These are phyloP conservation scores for Trypanosoma melophagium DNA, from an alignment of 208 protist genomes.

Conservation along the genomic window DNA sequence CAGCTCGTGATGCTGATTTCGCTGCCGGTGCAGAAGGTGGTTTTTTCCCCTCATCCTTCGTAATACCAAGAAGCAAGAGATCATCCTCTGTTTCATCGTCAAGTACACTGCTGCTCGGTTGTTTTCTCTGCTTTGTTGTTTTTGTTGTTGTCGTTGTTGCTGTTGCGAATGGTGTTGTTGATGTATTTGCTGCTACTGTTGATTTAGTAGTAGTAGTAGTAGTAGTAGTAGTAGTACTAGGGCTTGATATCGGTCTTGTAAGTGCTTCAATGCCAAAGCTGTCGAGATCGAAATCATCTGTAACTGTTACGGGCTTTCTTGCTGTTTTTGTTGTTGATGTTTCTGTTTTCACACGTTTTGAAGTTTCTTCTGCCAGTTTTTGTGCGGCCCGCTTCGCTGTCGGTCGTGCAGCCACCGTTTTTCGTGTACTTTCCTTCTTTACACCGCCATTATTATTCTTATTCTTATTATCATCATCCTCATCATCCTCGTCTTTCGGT, in stretches of 20 bases:
- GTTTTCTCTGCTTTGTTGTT: slow-evolving; percentile 34
- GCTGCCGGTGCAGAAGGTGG: not conserved
- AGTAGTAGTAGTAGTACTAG: slow-evolving; percentile 1
- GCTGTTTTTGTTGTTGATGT: not conserved
- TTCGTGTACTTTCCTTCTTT: slow-evolving; percentile 4
- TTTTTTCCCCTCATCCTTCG: slow-evolving; percentile 1
- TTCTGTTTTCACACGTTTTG: slow-evolving; percentile 33
- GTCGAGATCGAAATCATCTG: slow-evolving; percentile 72
- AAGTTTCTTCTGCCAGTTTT: not conserved
- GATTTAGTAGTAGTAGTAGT: not conserved
- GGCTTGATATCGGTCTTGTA: slow-evolving; percentile 1
- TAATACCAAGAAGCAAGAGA: slow-evolving; percentile 27
- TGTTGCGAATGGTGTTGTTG: slow-evolving; percentile 2
- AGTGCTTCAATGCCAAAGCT: slow-evolving; percentile 80
- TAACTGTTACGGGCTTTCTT: slow-evolving; percentile 6
- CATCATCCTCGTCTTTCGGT: slow-evolving; percentile 19
- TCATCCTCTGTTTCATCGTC: slow-evolving; percentile 41
- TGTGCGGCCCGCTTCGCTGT: slow-evolving; percentile 15
- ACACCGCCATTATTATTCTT: not conserved
- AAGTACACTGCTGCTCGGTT: not conserved
- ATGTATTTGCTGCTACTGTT: slow-evolving; percentile 4
- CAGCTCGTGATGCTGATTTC: not conserved
- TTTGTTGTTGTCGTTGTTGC: slow-evolving; percentile 12
- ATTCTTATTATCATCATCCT: slow-evolving; percentile 9
- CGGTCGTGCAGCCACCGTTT: slow-evolving; percentile 21